These are phyloP conservation scores for Omphalea diandra DNA, from an alignment of 441 rosid species.

Conservation along the genomic window DNA sequence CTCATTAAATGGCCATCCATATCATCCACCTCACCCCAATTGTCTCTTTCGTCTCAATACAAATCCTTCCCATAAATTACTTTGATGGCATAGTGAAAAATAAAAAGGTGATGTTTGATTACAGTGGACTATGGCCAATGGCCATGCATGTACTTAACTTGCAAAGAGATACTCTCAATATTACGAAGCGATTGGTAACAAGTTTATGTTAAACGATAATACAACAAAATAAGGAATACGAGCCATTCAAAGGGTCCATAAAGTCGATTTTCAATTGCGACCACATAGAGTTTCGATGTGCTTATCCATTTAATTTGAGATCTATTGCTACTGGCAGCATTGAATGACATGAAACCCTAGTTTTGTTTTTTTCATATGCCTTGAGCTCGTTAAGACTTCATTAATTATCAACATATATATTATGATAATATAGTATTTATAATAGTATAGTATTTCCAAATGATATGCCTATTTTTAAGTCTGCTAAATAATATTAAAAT, in stretches of 20 bases:
- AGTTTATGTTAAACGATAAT: conserved; percentile 7
- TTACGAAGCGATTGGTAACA: too few species aligned
- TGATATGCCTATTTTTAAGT: too few species aligned
- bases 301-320: conserved; percentile 29
- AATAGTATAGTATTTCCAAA: too few species aligned
- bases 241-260: conserved; percentile 14
- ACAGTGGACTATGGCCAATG: not conserved
- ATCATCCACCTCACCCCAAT: conserved; percentile 16
- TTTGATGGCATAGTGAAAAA: not conserved
- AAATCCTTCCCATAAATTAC: conserved; percentile 6
- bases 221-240: conserved; percentile 3
- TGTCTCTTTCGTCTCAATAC: conserved; percentile 24
- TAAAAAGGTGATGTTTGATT: not conserved
- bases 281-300: conserved; percentile 24
- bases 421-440: too few species aligned
- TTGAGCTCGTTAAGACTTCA: not conserved
- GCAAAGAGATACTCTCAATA: not conserved
- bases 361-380: not conserved
- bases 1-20: conserved; percentile 26
- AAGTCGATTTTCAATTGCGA: conserved; percentile 12
- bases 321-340: not conserved
- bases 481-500: too few species aligned
- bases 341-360: not conserved
- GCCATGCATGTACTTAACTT: not conserved
- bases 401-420: too few species aligned